Evolutionary conservation across 2,329 filamentous ascomycete genomes (phyloP).

Genomic region (Aspergillus sergii): DNA sequence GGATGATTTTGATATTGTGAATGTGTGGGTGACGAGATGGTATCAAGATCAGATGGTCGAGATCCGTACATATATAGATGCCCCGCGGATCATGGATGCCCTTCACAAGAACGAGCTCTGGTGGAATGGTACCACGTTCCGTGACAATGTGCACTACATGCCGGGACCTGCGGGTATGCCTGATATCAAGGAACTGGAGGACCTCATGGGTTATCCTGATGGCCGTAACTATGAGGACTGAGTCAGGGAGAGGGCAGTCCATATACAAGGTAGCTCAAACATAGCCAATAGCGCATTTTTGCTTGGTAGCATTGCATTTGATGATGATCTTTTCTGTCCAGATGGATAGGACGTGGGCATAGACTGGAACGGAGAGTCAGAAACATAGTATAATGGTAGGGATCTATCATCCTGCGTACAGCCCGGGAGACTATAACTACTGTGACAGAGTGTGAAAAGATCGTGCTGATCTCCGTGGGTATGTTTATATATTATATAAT

Average conservation of each 20-base stretch:
- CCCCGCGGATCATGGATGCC: conserved; percentile 30
- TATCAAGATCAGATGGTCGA: conserved; percentile 35
- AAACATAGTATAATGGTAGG: too few relatives aligned
- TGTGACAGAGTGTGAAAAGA: too few relatives aligned
- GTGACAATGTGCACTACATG: conserved; percentile 34
- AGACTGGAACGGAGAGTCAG: too few relatives aligned
- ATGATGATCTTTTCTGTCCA: too few relatives aligned
- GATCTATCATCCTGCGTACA: too few relatives aligned
- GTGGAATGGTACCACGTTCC: conserved; percentile 34
- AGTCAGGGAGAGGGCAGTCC: background rate
- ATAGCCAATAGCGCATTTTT: background rate
- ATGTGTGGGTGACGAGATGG: conserved; percentile 39
- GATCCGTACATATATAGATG: conserved; percentile 36
- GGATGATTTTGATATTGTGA: conserved; percentile 33
- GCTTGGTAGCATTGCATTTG: background rate
- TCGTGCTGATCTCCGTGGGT: too few relatives aligned
- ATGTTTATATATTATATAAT: too few relatives aligned
- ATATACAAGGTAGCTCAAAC: background rate
- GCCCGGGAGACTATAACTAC: too few relatives aligned
- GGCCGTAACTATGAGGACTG: conserved; percentile 28
- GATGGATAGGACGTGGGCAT: too few relatives aligned
- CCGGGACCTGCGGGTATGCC: conserved; percentile 38
- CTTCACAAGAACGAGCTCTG: conserved; percentile 37
- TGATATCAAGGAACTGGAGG: conserved; percentile 28
- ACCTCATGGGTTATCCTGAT: conserved; percentile 31